Evolutionary conservation across 164 flowering plant species (phyloP).

Genomic region (Macadamia tetraphylla): DNA sequence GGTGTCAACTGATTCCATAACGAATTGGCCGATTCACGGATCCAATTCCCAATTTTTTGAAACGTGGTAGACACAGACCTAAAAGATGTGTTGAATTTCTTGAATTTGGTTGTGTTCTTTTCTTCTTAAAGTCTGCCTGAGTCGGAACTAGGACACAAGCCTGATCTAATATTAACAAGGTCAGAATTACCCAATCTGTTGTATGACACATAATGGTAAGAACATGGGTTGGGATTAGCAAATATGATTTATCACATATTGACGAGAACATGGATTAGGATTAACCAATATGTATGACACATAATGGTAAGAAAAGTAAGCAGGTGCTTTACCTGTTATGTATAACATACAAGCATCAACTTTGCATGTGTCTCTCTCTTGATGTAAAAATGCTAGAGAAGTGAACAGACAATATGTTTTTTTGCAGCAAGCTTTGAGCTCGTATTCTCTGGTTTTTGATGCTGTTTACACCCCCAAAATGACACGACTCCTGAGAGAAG

Average conservation of each 20-base stretch:
- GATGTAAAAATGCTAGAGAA: neutral
- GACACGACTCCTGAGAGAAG: slow-evolving; percentile 83
- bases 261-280: neutral
- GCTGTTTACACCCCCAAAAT: slow-evolving; percentile 92
- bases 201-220: too few relatives aligned
- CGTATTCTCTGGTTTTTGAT: slow-evolving; percentile 78
- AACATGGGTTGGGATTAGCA: neutral
- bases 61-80: too few relatives aligned
- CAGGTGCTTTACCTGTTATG: neutral
- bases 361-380: neutral
- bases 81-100: too few relatives aligned
- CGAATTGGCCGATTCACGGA: too few relatives aligned
- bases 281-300: neutral
- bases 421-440: slow-evolving; percentile 60
- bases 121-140: too few relatives aligned
- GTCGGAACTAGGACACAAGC: neutral
- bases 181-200: too few relatives aligned
- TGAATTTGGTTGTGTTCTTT: too few relatives aligned
- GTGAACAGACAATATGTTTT: neutral
- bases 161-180: neutral
- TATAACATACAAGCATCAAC: neutral
- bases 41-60: too few relatives aligned
- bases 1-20: too few relatives aligned
- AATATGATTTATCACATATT: neutral
- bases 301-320: neutral